Evolutionary conservation across 805 yeast species (phyloP), one percentile per base, ranked within the genome.

Genomic region (Metschnikowia matae): DNA sequence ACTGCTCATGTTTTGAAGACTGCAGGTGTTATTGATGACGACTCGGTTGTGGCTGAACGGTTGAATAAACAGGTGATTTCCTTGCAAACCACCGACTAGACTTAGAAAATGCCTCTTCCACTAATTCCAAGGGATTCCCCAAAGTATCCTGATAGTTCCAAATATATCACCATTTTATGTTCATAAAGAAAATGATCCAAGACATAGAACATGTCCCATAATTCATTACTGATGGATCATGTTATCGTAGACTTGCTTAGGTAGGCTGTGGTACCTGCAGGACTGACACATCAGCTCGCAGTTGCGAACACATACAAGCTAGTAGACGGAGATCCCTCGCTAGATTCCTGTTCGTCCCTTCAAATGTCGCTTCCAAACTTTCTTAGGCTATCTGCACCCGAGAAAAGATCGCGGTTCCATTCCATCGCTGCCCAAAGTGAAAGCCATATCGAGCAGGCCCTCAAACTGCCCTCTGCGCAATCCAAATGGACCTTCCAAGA

Each of bases 21-120:
- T 23, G 92, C 96, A 1, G 86, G 85, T 6, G 91, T 85, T 4
- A 62, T 74, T 46, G 60, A 63, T 11, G 72, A 70, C 21, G 55
- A 52, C 8, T 67, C 67, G 14, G 61, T 54, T 6, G 60, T 60
- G 3, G 61, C 67, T 29, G 52, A 53, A 2, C 61, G 77, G 51
- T 68, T 74, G 55, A 50, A 59, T 41, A 53, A 48, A 46, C 56
- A 44, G 18, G 46, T 57, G n/a, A 56, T 50, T 31, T 50, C 58
- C 8, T 40, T 40, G 43, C 43, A 40, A n/a, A 4, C 15, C 34
- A 29, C 41, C n/a, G 18, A 40, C 21, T 40, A 40, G 43, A n/a
- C 18, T 52, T 14, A 26, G 29, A 26, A 26, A 26, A 26, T 26
- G 13, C 11, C 29, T 8, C 10, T 26, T 26, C 29, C 29, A 8